Base-by-base conservation (phyloP, 345 rosid genomes). In the Bruguiera gymnorhiza region DNA sequence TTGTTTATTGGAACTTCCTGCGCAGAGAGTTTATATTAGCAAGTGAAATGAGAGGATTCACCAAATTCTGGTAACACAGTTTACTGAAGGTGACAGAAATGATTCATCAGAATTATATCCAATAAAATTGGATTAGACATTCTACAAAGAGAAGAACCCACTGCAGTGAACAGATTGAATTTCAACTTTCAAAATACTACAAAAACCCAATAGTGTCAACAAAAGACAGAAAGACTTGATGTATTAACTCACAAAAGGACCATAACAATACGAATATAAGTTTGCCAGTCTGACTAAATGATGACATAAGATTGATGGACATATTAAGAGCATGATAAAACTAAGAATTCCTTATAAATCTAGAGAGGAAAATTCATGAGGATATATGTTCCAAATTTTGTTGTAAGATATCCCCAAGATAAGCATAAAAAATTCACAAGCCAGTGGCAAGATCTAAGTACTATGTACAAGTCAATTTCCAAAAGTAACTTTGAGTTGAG, bases 1-100 rank as follows among this genome's bases (percentile, higher is more conserved):
- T 90, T 96, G 73, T 75, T 88, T 79, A 96, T 92, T 62, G 98
- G 99, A 69, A 90, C 73, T 86, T 92, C 97, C 99, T 92, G 91
- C 85, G 79, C 50, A 79, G 54, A 32, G 58, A 39, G 8, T 19
- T 19, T 29, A 71, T 6, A 59, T 52, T 6, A 26, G 51, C 31
- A 70, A 19, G 50, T 18, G 18, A 29, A 18, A 20, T 24, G 23
- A 26, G 0, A 53, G 2, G 59, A 59, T 46, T 3, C 6, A 19
- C 46, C 58, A 8, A 27, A 27, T 51, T 10, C 15, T 29, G 27
- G 65, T 58, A 43, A 10, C 2, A 63, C 29, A 59, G 10, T 53
- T 26, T 62, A 32, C 68, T 24, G 18, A 21, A 8, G 30, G 16
- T 20, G 23, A 55, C 9, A 23, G 9, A 11, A 7, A 4, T 11